Conservation (phyloP, 306 rosid species). For the Parietaria judaica region DNA sequence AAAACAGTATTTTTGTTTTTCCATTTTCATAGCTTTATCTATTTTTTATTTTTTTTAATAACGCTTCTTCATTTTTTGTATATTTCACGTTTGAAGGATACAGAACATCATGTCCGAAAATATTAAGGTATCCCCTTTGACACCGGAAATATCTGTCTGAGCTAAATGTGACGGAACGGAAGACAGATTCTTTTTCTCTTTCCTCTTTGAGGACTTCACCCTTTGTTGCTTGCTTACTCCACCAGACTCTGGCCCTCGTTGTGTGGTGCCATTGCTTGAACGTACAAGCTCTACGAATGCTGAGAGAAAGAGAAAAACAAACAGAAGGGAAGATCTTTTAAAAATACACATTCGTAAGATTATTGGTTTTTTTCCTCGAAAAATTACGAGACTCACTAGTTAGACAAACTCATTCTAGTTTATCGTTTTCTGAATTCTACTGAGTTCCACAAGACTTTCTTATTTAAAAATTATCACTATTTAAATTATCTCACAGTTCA, state of each 20-base stretch:
- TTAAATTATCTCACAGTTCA: no score
- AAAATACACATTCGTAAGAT: neutral
- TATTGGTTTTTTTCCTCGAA: no score
- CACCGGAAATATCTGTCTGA: constrained; percentile 78
- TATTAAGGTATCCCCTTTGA: constrained; percentile 60
- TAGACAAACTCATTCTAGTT: no score
- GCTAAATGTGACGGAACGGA: constrained; percentile 80
- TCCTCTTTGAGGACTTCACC: constrained; percentile 41
- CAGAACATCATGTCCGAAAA: constrained; percentile 86
- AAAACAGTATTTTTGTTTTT: no score
- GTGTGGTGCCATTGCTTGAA: constrained; percentile 78
- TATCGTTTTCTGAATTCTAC: no score
- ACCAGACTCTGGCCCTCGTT: constrained; percentile 40
- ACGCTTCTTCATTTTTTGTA: no score
- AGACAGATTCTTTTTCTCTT: constrained; percentile 45
- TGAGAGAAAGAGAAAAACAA: constrained; percentile 26
- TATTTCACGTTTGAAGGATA: constrained; percentile 43
- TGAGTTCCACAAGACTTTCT: no score
- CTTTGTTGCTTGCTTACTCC: constrained; percentile 38
- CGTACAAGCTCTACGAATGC: constrained; percentile 87
- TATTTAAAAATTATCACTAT: no score
- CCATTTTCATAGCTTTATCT: no score
- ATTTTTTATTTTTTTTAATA: no score
- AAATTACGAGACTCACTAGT: no score
- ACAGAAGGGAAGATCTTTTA: neutral